Evolutionary conservation across 2,329 filamentous ascomycete species (phyloP).

Genomic region (Fusarium concolor): DNA sequence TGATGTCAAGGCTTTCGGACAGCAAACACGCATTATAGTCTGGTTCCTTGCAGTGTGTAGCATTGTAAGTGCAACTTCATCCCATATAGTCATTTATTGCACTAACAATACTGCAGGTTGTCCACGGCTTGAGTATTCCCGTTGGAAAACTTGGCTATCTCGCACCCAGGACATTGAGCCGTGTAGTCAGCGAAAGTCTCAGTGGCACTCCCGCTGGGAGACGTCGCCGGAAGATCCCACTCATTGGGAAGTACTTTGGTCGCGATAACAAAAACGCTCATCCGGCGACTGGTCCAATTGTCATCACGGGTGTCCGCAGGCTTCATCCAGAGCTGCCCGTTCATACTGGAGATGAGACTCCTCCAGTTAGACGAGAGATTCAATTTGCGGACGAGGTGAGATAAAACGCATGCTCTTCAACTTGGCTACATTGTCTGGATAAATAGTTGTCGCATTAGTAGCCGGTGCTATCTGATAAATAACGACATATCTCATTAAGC

Average conservation of each 20-base stretch:
- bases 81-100: rapidly evolving
- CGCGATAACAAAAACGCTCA: not conserved
- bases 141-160: slow-evolving; percentile 74
- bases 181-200: slow-evolving; percentile 45
- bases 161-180: slow-evolving; percentile 70
- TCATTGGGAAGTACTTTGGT: slow-evolving; percentile 29
- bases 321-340: slow-evolving; percentile 3
- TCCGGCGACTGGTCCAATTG: slow-evolving; percentile 12
- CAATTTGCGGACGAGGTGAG: slow-evolving; percentile 38
- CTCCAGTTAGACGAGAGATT: slow-evolving; percentile 33
- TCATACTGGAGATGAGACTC: slow-evolving; percentile 3
- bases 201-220: slow-evolving; percentile 9
- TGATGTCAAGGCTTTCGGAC: slow-evolving; percentile 66
- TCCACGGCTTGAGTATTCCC: slow-evolving; percentile 86
- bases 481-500: slow-evolving; percentile 22
- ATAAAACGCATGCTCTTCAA: not conserved
- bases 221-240: slow-evolving; percentile 14
- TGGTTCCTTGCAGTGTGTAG: slow-evolving; percentile 90
- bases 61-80: slow-evolving; percentile 69
- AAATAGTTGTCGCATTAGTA: not conserved
- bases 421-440: not conserved
- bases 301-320: slow-evolving; percentile 23
- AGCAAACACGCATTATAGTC: slow-evolving; percentile 77
- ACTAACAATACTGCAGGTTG: slow-evolving; percentile 55
- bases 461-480: not conserved